Evolutionary conservation across 2,329 filamentous ascomycete genomes (phyloP), one percentile per base, ranked within the genome.

Genomic region (Colletotrichum orbiculare): DNA sequence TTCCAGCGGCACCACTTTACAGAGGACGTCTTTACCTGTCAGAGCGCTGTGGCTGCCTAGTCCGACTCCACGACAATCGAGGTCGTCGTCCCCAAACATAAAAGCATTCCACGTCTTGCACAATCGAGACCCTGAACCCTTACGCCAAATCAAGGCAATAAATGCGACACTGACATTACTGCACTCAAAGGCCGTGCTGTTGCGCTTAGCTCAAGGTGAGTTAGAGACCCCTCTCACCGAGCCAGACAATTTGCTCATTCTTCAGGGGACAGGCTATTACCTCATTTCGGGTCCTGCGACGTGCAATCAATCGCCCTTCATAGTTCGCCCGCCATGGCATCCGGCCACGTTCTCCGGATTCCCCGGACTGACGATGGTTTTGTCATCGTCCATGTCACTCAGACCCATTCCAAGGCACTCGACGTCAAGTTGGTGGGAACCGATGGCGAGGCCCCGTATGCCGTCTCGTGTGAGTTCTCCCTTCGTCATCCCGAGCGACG

Each of bases 401-500:
- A 84, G 25, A 82, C 76, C 60, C 80, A 79, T 42, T 77, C 80
- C 41, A 66, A 81, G 62, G 82, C 83, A 1, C 78, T 93, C 37
- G 89, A 93, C 74, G 75, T 92, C 50, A 88, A 87, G 73, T 76
- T 94, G 37, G 81, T 90, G 39, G 91, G 85, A 39, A 93, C 90
- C 37, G 91, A 94, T 71, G 87, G 87, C 59, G 83, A 85, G 60
- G 83, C 82, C 52, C 83, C 88, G 7, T 92, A 89, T 76, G 79
- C 82, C 46, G 76, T 82, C 60, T 82, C 82, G 67, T 76, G 88
- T 90, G 81, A 83, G 86, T 82, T 68, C 64, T 69, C 52, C 50
- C 45, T 45, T 66, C 64, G 60, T 53, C 60, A 66, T 66, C 54
- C 48, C 58, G 53, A 54, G 50, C 45, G 55, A 50, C 56, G 67